Base-by-base conservation (phyloP, 441 rosid species). In the Macaranga tanarius region DNA sequence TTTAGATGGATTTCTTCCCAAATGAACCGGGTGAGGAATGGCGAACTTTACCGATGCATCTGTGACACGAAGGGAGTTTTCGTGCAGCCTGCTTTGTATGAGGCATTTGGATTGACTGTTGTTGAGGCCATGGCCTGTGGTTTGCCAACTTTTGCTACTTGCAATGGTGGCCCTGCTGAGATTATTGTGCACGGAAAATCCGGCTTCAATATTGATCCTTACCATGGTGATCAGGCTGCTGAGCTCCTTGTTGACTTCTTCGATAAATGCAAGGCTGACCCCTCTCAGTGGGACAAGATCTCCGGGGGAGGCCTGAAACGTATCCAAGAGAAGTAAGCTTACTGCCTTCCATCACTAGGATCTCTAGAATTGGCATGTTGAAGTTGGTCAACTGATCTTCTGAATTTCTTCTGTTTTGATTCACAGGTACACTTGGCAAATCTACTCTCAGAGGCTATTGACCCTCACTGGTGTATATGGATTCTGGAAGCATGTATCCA, bases 81-180 rank as follows among this genome's bases (percentile, higher is more conserved):
- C 10, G 97, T 92, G 75, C 98, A 94, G 86, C 97, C 98, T 0
- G 97, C 97, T 4, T 1, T 92, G 34, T 94, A 94, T 19, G 98
- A 94, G 73, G 98, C 98, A 5, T 94, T 94, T 34, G 98, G 98
- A 1, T 75, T 94, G 73, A 93, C 98, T 0, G 98, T 92, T 15
- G 90, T 94, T 4, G 98, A 94, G 87, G 93, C 98, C 73, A 94
- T 94, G 98, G 84, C 93, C 28, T 94, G 97, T 76, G 98, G 98
- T 5, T 71, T 93, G 78, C 98, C 97, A 0, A 93, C 97, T 22
- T 90, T 93, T 28, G 98, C 98, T 2, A 94, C 98, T 13, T 88
- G 92, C 77, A 88, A 94, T 15, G 97, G 98, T 52, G 98, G 98
- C 17, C 98, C 98, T 0, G 98, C 98, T 31, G 99, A 92, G 88